Conservation (phyloP, 2,329 filamentous ascomycete species). For the Ophiostoma sp. region DNA sequence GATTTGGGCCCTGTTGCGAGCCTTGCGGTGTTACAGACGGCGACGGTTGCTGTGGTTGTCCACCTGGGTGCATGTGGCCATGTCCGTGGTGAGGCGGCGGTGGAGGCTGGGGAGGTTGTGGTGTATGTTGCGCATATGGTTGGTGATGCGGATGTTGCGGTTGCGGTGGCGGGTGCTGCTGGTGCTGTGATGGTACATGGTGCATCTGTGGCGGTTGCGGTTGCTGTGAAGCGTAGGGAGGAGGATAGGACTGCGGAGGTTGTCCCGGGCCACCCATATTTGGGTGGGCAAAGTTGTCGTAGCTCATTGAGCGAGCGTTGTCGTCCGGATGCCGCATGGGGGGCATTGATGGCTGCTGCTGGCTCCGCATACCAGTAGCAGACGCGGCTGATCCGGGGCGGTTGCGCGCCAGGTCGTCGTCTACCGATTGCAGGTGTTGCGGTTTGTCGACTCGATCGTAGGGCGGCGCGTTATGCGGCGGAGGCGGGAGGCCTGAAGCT, state of each 20-base stretch:
- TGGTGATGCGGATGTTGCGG: not conserved
- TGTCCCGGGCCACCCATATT: constrained; percentile 16
- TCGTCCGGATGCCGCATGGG: constrained; percentile 24
- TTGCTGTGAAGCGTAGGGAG: not conserved
- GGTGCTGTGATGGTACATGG: constrained; percentile 26
- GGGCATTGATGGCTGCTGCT: not conserved
- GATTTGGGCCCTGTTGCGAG: not conserved
- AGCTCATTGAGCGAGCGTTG: constrained; percentile 26
- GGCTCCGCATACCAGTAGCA: not conserved
- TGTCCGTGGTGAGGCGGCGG: not conserved
- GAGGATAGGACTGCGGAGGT: constrained; percentile 5
- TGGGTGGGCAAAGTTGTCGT: constrained; percentile 22
- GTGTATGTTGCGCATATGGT: constrained; percentile 38
- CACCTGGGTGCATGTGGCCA: not conserved
- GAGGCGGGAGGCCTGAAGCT: not conserved
- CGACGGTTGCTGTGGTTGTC: not conserved
- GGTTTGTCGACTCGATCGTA: constrained; percentile 12
- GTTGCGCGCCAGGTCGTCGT: constrained; percentile 19
- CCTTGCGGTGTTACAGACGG: not conserved
- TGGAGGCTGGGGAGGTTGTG: constrained; percentile 37
- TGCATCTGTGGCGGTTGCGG: constrained; percentile 20
- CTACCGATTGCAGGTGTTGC: not conserved
- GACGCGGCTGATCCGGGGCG: constrained; percentile 18
- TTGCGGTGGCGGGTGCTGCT: not conserved
- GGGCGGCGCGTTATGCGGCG: not conserved